Conservation (phyloP, 306 rosid species). For the Alnus rubra region DNA sequence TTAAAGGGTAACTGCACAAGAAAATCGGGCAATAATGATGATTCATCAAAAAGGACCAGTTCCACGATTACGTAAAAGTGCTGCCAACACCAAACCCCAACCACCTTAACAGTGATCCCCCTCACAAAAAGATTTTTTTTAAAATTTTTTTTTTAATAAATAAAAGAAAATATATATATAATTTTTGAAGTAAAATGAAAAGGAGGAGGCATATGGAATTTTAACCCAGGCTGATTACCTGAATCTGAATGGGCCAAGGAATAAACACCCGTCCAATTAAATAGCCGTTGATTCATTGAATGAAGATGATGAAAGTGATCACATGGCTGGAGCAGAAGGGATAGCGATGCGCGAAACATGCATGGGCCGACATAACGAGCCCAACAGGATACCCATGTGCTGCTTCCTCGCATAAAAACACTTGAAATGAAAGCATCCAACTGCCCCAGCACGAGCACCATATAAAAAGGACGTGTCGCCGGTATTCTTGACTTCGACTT, state of each 20-base stretch:
- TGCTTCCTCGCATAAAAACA: slow-evolving; percentile 13
- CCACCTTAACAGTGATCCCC: slow-evolving; percentile 23
- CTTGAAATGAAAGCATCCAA: not conserved
- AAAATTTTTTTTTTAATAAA: too few species aligned
- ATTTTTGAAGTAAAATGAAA: too few species aligned
- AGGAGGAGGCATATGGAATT: too few species aligned
- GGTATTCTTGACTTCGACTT: not conserved
- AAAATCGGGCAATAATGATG: slow-evolving; percentile 17
- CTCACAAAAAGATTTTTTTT: too few species aligned
- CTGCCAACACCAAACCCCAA: slow-evolving; percentile 12
- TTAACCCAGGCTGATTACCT: too few species aligned
- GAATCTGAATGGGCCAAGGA: too few species aligned
- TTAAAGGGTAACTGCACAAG: slow-evolving; percentile 6
- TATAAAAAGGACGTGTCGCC: not conserved
- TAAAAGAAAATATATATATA: too few species aligned
- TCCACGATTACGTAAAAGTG: not conserved
- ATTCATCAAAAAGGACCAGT: not conserved
- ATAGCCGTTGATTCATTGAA: not conserved
- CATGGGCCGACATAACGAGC: slow-evolving; percentile 11
- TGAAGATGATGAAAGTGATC: not conserved
- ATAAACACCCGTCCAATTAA: too few species aligned
- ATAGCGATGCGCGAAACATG: slow-evolving; percentile 10
- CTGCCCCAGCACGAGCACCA: not conserved
- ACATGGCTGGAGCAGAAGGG: slow-evolving; percentile 10
- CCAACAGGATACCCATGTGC: slow-evolving; percentile 28